Evolutionary conservation across 1,284 basidiomycete genomes (phyloP).

Genomic region (Trametes hirsuta): DNA sequence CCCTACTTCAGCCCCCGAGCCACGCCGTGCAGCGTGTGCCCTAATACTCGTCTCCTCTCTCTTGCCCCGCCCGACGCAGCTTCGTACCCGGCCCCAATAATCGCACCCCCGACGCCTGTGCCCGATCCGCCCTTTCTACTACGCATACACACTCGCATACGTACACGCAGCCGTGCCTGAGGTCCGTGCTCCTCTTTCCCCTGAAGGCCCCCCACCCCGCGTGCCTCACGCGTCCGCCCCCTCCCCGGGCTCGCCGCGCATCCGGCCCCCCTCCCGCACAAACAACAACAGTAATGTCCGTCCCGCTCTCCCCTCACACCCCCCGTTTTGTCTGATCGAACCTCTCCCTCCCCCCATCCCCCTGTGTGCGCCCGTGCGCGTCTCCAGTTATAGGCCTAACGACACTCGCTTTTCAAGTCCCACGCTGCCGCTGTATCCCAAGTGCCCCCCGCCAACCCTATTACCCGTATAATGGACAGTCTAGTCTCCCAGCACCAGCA

Average conservation of each 20-base stretch:
- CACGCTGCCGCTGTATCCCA: constrained; percentile 2
- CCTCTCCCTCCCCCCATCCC: neutral
- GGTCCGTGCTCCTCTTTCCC: too few relatives aligned
- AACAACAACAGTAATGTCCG: constrained; percentile 1
- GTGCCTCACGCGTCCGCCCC: neutral
- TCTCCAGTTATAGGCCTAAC: neutral
- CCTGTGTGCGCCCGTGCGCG: too few relatives aligned
- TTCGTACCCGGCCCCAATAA: neutral
- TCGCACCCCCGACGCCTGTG: neutral
- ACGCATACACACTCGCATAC: too few relatives aligned
- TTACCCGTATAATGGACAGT: constrained; percentile 34
- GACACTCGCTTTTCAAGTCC: neutral
- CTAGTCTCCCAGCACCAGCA: constrained; percentile 26
- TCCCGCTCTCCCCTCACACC: neutral
- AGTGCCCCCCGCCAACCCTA: constrained; percentile 11
- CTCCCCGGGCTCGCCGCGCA: neutral
- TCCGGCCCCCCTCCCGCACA: neutral
- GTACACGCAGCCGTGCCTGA: too few relatives aligned
- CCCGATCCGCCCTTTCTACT: too few relatives aligned
- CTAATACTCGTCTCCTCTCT: neutral
- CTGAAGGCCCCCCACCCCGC: too few relatives aligned
- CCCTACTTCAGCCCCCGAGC: neutral
- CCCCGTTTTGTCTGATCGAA: neutral
- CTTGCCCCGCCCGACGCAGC: neutral
- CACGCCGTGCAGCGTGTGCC: constrained; percentile 3